Evolutionary conservation across 495 filamentous ascomycete genomes (phyloP), one percentile per base, ranked within the genome.

Genomic region (Penicillium paradoxum): DNA sequence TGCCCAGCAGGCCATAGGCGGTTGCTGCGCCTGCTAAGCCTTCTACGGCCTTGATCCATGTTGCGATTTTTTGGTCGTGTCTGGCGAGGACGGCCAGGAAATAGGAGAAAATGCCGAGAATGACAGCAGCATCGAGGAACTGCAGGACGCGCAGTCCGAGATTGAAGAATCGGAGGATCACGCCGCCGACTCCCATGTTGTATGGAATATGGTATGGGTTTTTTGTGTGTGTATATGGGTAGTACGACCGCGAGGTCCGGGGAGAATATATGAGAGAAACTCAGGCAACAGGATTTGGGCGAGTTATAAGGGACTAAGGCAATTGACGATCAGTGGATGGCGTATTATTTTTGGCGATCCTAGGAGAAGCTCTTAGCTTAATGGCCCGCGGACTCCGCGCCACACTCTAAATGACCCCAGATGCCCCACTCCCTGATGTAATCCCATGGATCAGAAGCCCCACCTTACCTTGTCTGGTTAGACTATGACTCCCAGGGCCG

Each of bases 51-150:
- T 81, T 83, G 46, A 84, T 70, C 76, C 81, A 87, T 57, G 65
- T 80, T 3, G 77, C 73, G 58, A 90, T 89, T 32, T 57, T 37
- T 18, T 81, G 63, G 57, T 81, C 55, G 67, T 87, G 79, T 55
- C 80, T 74, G 43, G 75, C 49, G 10, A 90, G 82, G 19, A 73
- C 64, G 55, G 72, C 71, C 17, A 73, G 61, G 51, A 57, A 73
- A 52, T 74, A 95, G 22, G 86, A 88, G 78, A 85, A 91, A 55
- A 95, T 82, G 63, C 83, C 88, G 43, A 95, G 78, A 49, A 91
- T 80, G 50, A 93, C 73, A 50, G 75, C 84, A 22, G 82, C 74
- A 62, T 80, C 86, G 62, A 83, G 75, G 70, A 92, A 86, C 59
- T 89, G 78, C n/a, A 95, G 68, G 40, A 72, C 59, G 54, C 88